phyloP scores from a whole-genome alignment of 805 yeast genomes.

The Suhomyces kilbournensis region DNA sequence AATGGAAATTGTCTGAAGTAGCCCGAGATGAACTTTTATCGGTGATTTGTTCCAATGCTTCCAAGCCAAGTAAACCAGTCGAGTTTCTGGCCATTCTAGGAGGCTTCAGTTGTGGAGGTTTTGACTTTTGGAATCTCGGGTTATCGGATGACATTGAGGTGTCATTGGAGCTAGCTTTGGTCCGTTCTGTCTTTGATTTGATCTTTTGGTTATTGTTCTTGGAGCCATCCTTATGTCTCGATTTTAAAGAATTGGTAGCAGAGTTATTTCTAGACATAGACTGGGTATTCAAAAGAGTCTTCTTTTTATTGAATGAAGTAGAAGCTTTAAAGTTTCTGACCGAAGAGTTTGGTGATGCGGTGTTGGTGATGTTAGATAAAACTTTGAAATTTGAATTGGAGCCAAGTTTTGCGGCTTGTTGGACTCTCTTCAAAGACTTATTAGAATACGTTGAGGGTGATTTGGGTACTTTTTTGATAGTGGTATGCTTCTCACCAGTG shows the following conservation, averaged over 20 bases:
- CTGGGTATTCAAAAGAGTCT: conserved; percentile 23
- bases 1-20: not conserved
- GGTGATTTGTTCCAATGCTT: conserved; percentile 14
- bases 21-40: not conserved
- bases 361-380: conserved; percentile 33
- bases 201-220: conserved; percentile 1
- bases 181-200: not conserved
- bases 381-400: conserved; percentile 16
- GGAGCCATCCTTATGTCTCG: not conserved
- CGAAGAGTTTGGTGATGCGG: conserved; percentile 18
- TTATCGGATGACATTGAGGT: conserved; percentile 10
- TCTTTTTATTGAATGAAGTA: conserved; percentile 36
- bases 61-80: conserved; percentile 15
- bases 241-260: not conserved
- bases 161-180: not conserved
- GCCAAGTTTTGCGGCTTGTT: not conserved
- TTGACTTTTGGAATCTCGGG: conserved; percentile 11
- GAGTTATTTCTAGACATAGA: conserved; percentile 8
- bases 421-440: conserved; percentile 16
- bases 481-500: conserved; percentile 22
- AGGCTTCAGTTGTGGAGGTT: conserved; percentile 17
- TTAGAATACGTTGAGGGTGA: conserved; percentile 22
- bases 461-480: conserved; percentile 20
- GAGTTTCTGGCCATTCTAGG: conserved; percentile 16
- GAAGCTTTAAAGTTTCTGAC: conserved; percentile 34